phyloP scores from a whole-genome alignment of 2,329 filamentous ascomycete species.

The Trichoderma gracile region DNA sequence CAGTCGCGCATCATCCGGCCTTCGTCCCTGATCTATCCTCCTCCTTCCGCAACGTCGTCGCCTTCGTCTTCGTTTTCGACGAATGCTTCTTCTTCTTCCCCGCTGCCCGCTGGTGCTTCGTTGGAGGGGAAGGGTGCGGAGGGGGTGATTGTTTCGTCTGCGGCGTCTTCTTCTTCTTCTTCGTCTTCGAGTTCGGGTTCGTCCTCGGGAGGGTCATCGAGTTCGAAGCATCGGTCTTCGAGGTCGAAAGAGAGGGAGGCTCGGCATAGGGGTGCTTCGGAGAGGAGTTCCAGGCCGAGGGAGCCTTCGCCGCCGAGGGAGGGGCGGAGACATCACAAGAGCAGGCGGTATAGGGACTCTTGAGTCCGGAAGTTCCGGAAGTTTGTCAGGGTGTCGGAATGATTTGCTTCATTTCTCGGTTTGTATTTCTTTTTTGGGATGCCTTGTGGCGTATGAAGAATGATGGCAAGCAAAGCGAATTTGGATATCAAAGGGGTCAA shows the following conservation, averaged over 20 bases:
- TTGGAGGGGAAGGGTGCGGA: background rate
- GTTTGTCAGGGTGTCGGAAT: too few relatives aligned
- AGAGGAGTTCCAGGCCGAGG: constrained; percentile 4
- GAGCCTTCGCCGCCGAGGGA: background rate
- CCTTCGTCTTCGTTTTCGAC: constrained; percentile 10
- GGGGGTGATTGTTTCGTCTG: background rate
- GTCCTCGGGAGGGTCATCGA: background rate
- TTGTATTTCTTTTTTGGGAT: background rate
- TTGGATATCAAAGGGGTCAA: too few relatives aligned
- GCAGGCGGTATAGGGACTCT: constrained; percentile 1
- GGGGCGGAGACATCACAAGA: background rate
- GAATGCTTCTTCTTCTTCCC: background rate
- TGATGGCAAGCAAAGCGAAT: too few relatives aligned
- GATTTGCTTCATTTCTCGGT: too few relatives aligned
- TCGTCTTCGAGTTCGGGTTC: background rate
- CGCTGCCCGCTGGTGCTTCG: too few relatives aligned
- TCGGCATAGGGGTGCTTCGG: background rate
- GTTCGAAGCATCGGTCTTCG: constrained; percentile 4
- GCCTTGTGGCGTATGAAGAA: too few relatives aligned
- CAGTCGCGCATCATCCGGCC: constrained; percentile 8
- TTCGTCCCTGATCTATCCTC: background rate
- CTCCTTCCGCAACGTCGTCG: background rate
- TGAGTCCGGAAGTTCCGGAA: too few relatives aligned
- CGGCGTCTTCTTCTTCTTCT: background rate
- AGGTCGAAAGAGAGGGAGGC: constrained; percentile 6